Evolutionary conservation across 139 green algal genomes (phyloP).

Genomic region (Chlorella vulgaris): DNA sequence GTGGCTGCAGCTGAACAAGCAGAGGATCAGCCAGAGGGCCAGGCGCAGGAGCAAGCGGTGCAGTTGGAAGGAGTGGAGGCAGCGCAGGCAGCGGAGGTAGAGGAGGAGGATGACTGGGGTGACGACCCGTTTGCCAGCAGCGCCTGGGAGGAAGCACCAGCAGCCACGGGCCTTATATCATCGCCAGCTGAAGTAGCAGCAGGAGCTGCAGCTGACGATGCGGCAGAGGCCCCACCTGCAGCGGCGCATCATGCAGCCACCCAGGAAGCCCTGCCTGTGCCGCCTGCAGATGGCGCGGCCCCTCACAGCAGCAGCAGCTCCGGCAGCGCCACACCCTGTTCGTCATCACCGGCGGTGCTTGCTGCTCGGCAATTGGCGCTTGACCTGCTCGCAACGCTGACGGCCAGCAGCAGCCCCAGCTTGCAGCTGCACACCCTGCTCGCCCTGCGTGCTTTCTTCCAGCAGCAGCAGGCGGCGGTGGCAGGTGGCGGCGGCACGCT

Average conservation of each 20-base stretch:
- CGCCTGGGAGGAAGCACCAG: background rate
- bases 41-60: background rate
- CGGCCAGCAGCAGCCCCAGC: background rate
- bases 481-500: background rate
- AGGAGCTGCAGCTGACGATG: background rate
- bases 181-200: background rate
- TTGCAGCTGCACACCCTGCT: background rate
- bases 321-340: background rate
- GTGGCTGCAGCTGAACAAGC: too few species aligned
- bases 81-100: background rate
- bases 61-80: background rate
- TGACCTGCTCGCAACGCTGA: constrained; percentile 5
- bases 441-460: constrained; percentile 6
- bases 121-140: constrained; percentile 1
- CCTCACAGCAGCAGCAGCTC: constrained; percentile 6
- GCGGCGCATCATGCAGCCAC: too few species aligned
- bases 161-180: background rate
- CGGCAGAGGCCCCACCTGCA: background rate
- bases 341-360: background rate
- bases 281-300: background rate
- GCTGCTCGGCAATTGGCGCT: constrained; percentile 15
- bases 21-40: background rate
- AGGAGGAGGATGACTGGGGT: constrained; percentile 19
- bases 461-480: constrained; percentile 17
- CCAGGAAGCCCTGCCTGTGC: too few species aligned